phyloP scores from a whole-genome alignment of 2,329 filamentous ascomycete species.

The Venturia asperata region DNA sequence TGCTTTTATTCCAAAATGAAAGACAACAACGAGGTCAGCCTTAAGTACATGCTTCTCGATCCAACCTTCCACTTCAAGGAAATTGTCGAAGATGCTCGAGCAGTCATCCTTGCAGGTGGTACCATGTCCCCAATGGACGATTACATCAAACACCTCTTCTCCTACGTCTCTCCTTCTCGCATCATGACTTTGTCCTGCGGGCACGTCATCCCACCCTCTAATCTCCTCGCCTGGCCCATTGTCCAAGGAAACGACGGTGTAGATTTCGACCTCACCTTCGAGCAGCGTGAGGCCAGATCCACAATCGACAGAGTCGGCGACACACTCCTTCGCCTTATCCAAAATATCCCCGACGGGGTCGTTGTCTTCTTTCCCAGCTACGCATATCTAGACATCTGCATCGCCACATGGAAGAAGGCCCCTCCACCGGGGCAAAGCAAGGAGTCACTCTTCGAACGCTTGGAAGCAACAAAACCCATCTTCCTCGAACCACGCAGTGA shows the following conservation, averaged over 20 bases:
- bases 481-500: constrained; percentile 33
- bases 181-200: constrained; percentile 84
- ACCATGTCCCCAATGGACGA: constrained; percentile 97
- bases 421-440: constrained; percentile 24
- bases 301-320: constrained; percentile 70
- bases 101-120: constrained; percentile 85
- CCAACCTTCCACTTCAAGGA: constrained; percentile 87
- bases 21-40: constrained; percentile 45
- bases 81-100: constrained; percentile 74
- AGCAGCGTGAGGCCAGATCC: constrained; percentile 58
- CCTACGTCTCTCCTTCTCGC: constrained; percentile 55
- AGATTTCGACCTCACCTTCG: constrained; percentile 82
- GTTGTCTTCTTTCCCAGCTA: constrained; percentile 97
- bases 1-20: constrained; percentile 50
- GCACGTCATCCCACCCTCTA: constrained; percentile 80
- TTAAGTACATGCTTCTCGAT: constrained; percentile 85
- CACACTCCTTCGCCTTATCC: constrained; percentile 63
- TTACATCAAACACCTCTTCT: constrained; percentile 79
- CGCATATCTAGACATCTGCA: constrained; percentile 72
- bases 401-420: constrained; percentile 35
- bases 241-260: constrained; percentile 40
- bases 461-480: constrained; percentile 51
- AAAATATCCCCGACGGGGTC: constrained; percentile 74
- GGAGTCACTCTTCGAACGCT: constrained; percentile 48
- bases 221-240: constrained; percentile 72